Percentiles rank a stretch among this genome's conserved stretches.
Evolutionary conservation across 2,329 filamentous ascomycete genomes (phyloP).

Genomic region (Paracamarosporium sp.): DNA sequence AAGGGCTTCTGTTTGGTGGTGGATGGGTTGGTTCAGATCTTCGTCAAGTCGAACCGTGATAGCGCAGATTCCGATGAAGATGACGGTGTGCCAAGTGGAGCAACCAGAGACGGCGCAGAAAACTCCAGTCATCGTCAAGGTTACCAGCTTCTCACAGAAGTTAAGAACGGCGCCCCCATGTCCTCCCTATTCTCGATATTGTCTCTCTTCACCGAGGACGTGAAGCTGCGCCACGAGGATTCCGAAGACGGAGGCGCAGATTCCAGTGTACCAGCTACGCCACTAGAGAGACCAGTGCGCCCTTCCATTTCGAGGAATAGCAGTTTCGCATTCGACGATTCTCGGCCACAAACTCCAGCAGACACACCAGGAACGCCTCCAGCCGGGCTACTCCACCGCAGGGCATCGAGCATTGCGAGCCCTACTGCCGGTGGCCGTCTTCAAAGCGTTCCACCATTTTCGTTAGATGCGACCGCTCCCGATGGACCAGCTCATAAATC

Average conservation of each 20-base stretch:
- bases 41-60: conserved; percentile 81
- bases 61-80: conserved; percentile 53
- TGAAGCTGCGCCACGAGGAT: conserved; percentile 74
- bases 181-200: conserved; percentile 97
- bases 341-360: conserved; percentile 38
- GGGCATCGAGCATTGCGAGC: conserved; percentile 41
- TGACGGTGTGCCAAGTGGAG: conserved; percentile 53
- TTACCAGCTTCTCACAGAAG: conserved; percentile 94
- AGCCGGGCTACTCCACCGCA: conserved; percentile 28
- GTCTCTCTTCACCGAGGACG: conserved; percentile 94
- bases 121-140: conserved; percentile 72
- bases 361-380: conserved; percentile 24
- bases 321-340: conserved; percentile 41
- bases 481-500: conserved; percentile 27
- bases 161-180: conserved; percentile 98
- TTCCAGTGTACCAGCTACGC: conserved; percentile 36
- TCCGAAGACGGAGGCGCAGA: conserved; percentile 62
- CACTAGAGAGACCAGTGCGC: conserved; percentile 21
- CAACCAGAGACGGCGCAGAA: conserved; percentile 67
- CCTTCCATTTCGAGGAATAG: conserved; percentile 33
- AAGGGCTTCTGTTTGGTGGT: conserved; percentile 98
- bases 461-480: conserved; percentile 62
- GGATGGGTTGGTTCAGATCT: conserved; percentile 95
- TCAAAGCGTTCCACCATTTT: conserved; percentile 75
- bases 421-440: conserved; percentile 44